Percentiles rank a stretch among this genome's conserved stretches.
These are phyloP conservation scores for Solioccasus polychromus DNA, from an alignment of 768 basidiomycete genomes.

Conservation along the genomic window DNA sequence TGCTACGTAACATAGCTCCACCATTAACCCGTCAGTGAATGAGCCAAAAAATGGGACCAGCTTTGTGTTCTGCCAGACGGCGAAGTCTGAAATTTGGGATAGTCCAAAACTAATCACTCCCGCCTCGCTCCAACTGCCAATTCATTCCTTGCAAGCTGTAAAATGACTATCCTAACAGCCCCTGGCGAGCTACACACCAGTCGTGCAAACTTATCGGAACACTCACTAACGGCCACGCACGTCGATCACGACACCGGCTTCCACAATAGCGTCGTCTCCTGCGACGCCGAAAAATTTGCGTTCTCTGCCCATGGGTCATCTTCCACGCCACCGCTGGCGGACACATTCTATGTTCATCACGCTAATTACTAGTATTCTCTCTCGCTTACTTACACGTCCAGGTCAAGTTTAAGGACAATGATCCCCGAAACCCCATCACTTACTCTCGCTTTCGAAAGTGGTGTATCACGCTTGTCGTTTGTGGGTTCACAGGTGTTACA, in stretches of 20 bases:
- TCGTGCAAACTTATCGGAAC: constrained; percentile 11
- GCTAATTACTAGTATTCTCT: not conserved
- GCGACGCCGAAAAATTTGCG: constrained; percentile 10
- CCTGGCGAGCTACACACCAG: constrained; percentile 8
- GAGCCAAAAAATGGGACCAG: not conserved
- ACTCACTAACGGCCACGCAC: constrained; percentile 13
- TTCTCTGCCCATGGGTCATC: constrained; percentile 2
- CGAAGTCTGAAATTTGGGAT: constrained; percentile 4
- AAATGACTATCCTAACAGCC: constrained; percentile 14
- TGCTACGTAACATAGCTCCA: constrained; percentile 19
- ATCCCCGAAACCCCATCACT: constrained; percentile 37
- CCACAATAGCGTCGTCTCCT: not conserved
- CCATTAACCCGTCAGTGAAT: constrained; percentile 1
- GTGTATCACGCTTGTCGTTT: constrained; percentile 32
- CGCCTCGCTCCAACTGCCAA: constrained; percentile 8
- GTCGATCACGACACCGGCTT: constrained; percentile 6
- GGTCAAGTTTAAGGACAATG: constrained; percentile 38
- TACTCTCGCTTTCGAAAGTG: constrained; percentile 40
- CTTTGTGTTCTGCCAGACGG: not conserved
- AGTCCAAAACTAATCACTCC: not conserved
- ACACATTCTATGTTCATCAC: constrained; percentile 13
- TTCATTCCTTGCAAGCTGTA: constrained; percentile 13
- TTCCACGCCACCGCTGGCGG: constrained; percentile 1
- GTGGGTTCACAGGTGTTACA: constrained; percentile 29
- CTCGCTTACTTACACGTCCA: constrained; percentile 12